Evolutionary conservation across 1,284 basidiomycete species (phyloP).

Genomic region (Lentinula novae-zelandiae): DNA sequence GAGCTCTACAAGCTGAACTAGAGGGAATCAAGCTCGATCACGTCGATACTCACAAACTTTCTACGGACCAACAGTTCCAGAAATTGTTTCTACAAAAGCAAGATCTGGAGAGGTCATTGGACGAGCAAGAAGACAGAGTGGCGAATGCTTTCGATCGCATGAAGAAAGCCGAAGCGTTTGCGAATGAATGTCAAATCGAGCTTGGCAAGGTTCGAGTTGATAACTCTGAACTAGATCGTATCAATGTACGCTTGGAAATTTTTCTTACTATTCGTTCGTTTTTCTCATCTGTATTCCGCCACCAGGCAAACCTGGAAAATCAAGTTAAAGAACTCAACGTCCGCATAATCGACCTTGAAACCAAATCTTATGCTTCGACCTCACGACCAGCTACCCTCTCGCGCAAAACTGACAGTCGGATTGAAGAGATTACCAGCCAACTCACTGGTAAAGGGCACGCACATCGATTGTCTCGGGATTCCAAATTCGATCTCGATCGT

Average conservation of each 20-base stretch:
- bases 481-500: constrained; percentile 58
- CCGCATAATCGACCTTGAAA: constrained; percentile 78
- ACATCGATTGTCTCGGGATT: constrained; percentile 45
- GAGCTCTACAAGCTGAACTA: constrained; percentile 74
- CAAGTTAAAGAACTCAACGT: constrained; percentile 80
- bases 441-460: constrained; percentile 42
- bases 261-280: not conserved
- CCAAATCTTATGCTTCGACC: constrained; percentile 63
- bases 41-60: constrained; percentile 66
- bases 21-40: constrained; percentile 77
- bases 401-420: constrained; percentile 59
- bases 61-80: constrained; percentile 73
- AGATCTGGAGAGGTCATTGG: constrained; percentile 73
- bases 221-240: constrained; percentile 73
- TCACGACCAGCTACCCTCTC: constrained; percentile 55
- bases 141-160: constrained; percentile 70
- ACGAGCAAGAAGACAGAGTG: constrained; percentile 75
- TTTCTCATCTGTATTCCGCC: constrained; percentile 4
- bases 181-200: constrained; percentile 72
- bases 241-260: constrained; percentile 53
- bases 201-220: constrained; percentile 72
- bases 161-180: constrained; percentile 76
- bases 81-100: constrained; percentile 74
- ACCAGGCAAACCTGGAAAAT: constrained; percentile 75
- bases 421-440: constrained; percentile 69